A percentile compares a stretch with the other conserved stretches of the same genome.
Conservation (phyloP, 2,329 filamentous ascomycete species). For the Talaromyces sp. region DNA sequence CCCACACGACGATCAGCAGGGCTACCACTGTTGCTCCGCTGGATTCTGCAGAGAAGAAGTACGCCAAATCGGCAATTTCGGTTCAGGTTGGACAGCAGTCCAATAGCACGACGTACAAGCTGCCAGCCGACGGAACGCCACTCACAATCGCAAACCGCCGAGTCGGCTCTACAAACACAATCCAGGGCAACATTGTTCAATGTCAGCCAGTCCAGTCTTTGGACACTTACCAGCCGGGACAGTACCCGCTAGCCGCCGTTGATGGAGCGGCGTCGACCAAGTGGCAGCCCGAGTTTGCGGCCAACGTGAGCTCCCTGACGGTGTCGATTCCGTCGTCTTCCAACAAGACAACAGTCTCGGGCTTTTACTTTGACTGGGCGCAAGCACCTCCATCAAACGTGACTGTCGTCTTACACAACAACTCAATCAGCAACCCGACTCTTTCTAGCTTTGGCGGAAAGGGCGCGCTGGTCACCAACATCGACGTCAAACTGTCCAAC, state of each 20-base stretch:
- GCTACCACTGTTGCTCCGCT: slow-evolving; percentile 41
- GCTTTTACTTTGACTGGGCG: slow-evolving; percentile 59
- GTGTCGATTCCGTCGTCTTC: slow-evolving; percentile 44
- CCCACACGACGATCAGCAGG: slow-evolving; percentile 60
- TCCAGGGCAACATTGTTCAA: slow-evolving; percentile 60
- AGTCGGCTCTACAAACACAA: slow-evolving; percentile 51
- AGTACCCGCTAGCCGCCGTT: slow-evolving; percentile 64
- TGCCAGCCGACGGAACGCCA: slow-evolving; percentile 44
- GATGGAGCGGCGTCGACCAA: slow-evolving; percentile 63
- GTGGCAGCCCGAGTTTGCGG: slow-evolving; percentile 58
- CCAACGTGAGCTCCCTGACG: slow-evolving; percentile 51
- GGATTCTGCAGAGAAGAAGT: slow-evolving; percentile 51
- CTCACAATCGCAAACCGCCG: slow-evolving; percentile 57
- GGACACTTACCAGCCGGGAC: slow-evolving; percentile 54
- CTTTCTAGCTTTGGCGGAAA: background rate
- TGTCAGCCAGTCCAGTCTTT: slow-evolving; percentile 53
- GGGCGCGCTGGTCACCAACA: background rate
- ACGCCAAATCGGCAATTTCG: slow-evolving; percentile 52
- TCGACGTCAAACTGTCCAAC: slow-evolving; percentile 23
- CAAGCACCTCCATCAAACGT: slow-evolving; percentile 52
- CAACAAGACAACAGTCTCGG: slow-evolving; percentile 23
- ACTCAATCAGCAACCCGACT: slow-evolving; percentile 21
- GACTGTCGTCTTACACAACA: slow-evolving; percentile 53
- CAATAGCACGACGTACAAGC: slow-evolving; percentile 39
- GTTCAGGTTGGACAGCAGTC: slow-evolving; percentile 50